Evolutionary conservation across 1,284 basidiomycete genomes (phyloP).

Genomic region (Cutaneotrichosporon sp.): DNA sequence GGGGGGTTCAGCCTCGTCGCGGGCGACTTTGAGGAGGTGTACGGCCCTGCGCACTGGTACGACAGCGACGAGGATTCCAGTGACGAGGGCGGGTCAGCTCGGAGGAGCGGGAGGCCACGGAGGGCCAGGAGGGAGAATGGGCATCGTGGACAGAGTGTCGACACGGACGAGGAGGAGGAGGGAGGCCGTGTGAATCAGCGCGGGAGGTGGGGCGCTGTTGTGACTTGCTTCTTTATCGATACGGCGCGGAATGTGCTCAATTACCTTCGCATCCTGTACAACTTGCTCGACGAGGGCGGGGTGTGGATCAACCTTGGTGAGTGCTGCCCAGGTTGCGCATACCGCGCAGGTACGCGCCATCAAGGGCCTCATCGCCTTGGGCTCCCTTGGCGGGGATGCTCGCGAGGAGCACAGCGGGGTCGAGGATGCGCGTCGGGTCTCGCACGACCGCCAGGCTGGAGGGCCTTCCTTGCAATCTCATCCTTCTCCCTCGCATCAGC

Average conservation of each 20-base stretch:
- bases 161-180: conserved; percentile 49
- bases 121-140: background rate
- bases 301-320: conserved; percentile 84
- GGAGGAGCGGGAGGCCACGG: too few species aligned
- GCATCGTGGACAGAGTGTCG: conserved; percentile 8
- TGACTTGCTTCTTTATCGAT: conserved; percentile 98
- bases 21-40: conserved; percentile 90
- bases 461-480: too few species aligned
- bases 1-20: conserved; percentile 72
- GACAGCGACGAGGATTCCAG: conserved; percentile 47
- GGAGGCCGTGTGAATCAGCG: conserved; percentile 51
- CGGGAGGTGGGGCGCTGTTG: conserved; percentile 77
- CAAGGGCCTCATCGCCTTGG: too few species aligned
- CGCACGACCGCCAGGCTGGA: too few species aligned
- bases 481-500: too few species aligned
- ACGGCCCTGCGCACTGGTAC: conserved; percentile 53
- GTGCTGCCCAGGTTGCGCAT: too few species aligned
- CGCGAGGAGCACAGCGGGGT: too few species aligned
- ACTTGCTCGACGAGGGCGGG: conserved; percentile 71
- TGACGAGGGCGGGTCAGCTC: too few species aligned
- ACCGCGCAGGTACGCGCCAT: too few species aligned
- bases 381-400: too few species aligned
- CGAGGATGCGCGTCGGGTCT: too few species aligned
- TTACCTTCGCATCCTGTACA: conserved; percentile 76
- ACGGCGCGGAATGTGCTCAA: conserved; percentile 91